Evolutionary conservation across 2,329 filamentous ascomycete genomes (phyloP).

Genomic region (Penicillium sp.): DNA sequence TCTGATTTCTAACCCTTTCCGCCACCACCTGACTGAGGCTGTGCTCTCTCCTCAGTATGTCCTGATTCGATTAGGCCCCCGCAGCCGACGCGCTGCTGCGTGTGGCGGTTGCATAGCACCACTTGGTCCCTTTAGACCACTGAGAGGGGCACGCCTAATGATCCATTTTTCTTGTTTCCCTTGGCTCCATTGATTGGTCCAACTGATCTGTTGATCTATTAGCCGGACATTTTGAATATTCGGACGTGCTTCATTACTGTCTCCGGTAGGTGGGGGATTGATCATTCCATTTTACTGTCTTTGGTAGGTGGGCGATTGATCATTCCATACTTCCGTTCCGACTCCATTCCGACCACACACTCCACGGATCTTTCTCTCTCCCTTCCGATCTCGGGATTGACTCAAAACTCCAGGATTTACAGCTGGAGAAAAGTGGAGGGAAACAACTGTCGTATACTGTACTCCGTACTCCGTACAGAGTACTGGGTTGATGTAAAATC

Average conservation of each 20-base stretch:
- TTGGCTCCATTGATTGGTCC: not conserved
- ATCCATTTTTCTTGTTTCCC: conserved; percentile 7
- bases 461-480: not conserved
- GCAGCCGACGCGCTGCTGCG: conserved; percentile 23
- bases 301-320: conserved; percentile 3
- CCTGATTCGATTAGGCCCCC: conserved; percentile 29
- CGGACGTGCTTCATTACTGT: conserved; percentile 14
- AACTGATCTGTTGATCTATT: not conserved
- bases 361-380: not conserved
- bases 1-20: conserved; percentile 3
- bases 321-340: not conserved
- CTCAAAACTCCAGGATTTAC: no score
- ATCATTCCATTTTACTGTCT: conserved; percentile 10
- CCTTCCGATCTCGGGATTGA: not conserved
- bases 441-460: not conserved
- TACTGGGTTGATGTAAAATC: not conserved
- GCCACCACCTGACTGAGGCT: conserved; percentile 30
- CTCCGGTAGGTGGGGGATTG: conserved; percentile 4
- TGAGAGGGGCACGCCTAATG: not conserved
- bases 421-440: not conserved
- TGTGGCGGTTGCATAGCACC: conserved; percentile 19
- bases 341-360: not conserved
- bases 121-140: not conserved
- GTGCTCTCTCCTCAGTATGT: conserved; percentile 19
- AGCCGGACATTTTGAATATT: not conserved